Percentiles rank a stretch among this genome's conserved stretches.
These are phyloP conservation scores for Pythium guiyangense DNA, from an alignment of 352 stramenopile genomes.

Conservation along the genomic window DNA sequence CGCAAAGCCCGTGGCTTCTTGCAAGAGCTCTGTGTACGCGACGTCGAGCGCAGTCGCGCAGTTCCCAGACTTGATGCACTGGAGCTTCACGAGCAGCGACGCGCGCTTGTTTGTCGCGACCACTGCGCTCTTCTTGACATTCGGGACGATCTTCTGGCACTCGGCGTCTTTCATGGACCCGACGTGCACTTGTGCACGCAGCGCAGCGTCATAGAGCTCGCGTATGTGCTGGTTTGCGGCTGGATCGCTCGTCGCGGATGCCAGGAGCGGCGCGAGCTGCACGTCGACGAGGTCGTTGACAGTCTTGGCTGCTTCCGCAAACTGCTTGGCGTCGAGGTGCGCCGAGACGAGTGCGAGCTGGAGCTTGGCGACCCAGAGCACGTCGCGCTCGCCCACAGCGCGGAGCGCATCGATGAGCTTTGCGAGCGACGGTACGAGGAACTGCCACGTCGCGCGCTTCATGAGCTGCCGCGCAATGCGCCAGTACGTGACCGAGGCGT, in stretches of 20 bases:
- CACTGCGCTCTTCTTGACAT: constrained; percentile 37
- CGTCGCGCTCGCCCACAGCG: constrained; percentile 60
- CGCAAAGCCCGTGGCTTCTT: constrained; percentile 41
- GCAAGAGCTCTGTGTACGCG: constrained; percentile 59
- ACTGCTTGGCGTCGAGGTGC: constrained; percentile 62
- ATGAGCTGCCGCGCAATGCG: constrained; percentile 79
- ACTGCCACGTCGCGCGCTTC: constrained; percentile 70
- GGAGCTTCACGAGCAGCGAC: constrained; percentile 53
- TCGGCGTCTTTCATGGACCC: constrained; percentile 71
- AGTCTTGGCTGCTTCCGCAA: constrained; percentile 44
- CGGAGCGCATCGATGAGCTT: constrained; percentile 72
- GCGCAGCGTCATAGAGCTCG: constrained; percentile 58
- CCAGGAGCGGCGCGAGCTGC: constrained; percentile 40
- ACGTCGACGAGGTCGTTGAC: constrained; percentile 68
- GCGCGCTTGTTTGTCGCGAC: constrained; percentile 30
- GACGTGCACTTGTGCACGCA: constrained; percentile 65
- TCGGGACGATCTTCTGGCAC: constrained; percentile 69
- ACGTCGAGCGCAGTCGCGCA: constrained; percentile 28
- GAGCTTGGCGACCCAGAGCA: constrained; percentile 58
- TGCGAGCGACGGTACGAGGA: constrained; percentile 56
- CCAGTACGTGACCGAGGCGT: constrained; percentile 86
- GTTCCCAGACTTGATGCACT: constrained; percentile 57
- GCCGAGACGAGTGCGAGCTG: constrained; percentile 66
- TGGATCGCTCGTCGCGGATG: constrained; percentile 12
- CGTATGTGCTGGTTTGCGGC: constrained; percentile 18